phyloP scores from a whole-genome alignment of 2,329 filamentous ascomycete genomes.

The Diplodia intermedia region DNA sequence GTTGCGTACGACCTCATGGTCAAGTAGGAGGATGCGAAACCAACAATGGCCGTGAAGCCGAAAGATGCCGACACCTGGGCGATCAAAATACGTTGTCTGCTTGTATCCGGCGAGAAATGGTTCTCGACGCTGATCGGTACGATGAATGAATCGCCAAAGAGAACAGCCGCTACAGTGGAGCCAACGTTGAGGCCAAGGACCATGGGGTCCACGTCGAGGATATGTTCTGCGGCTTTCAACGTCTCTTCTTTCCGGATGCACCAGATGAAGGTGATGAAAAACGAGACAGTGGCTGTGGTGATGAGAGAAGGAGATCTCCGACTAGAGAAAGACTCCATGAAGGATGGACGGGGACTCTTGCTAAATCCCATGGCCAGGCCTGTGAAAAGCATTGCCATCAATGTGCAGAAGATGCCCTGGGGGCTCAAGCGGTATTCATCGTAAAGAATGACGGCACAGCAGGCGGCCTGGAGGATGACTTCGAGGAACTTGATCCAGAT shows the following conservation, averaged over 20 bases:
- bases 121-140: conserved; percentile 31
- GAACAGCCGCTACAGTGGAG: conserved; percentile 31
- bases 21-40: conserved; percentile 30
- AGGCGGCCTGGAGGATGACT: conserved; percentile 29
- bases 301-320: conserved; percentile 5
- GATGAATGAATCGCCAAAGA: conserved; percentile 34
- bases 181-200: conserved; percentile 32
- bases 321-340: conserved; percentile 3
- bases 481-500: conserved; percentile 42
- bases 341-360: neutral
- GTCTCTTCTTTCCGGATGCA: conserved; percentile 25
- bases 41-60: conserved; percentile 30
- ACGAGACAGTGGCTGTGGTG: neutral
- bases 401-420: conserved; percentile 10
- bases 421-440: conserved; percentile 27
- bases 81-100: neutral
- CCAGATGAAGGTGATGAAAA: conserved; percentile 14
- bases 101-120: conserved; percentile 1
- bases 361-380: conserved; percentile 16
- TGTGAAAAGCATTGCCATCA: conserved; percentile 16
- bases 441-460: conserved; percentile 14
- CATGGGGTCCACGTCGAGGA: conserved; percentile 21
- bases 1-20: conserved; percentile 34
- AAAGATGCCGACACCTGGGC: conserved; percentile 29
- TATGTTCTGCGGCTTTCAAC: conserved; percentile 26